phyloP scores from a whole-genome alignment of 257 asterid genomes.

The Galeopsis tetrahit region DNA sequence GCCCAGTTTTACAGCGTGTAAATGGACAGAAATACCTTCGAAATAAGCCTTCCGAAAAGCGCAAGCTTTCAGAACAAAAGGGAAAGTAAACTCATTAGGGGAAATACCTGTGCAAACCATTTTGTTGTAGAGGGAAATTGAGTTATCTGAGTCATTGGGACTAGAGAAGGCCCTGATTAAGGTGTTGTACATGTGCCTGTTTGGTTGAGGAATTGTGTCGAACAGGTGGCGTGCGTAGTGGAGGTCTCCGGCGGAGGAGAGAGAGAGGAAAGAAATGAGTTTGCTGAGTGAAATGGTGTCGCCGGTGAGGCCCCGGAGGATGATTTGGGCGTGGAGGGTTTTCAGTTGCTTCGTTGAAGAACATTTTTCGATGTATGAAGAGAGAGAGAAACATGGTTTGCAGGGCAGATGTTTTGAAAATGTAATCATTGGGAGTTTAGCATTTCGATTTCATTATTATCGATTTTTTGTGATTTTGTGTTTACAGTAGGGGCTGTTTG shows the following conservation, averaged over 20 bases:
- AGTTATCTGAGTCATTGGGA: slow-evolving; percentile 39
- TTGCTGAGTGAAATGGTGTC: slow-evolving; percentile 65
- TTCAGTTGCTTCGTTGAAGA: slow-evolving; percentile 57
- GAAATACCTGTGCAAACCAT: slow-evolving; percentile 37
- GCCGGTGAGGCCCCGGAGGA: slow-evolving; percentile 56
- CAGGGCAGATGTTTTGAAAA: not conserved
- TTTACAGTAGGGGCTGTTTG: too few species aligned
- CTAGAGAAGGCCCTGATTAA: slow-evolving; percentile 66
- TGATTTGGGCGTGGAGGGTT: slow-evolving; percentile 69
- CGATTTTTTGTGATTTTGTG: too few species aligned
- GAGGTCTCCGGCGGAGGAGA: slow-evolving; percentile 53
- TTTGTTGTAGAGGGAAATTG: slow-evolving; percentile 42
- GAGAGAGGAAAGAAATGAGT: slow-evolving; percentile 59
- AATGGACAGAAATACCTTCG: slow-evolving; percentile 61
- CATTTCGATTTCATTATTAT: too few species aligned
- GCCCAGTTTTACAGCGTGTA: slow-evolving; percentile 60
- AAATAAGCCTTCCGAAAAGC: slow-evolving; percentile 42
- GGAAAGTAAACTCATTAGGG: slow-evolving; percentile 72
- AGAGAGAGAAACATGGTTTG: slow-evolving; percentile 5
- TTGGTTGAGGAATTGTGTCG: slow-evolving; percentile 56
- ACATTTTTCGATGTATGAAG: slow-evolving; percentile 45
- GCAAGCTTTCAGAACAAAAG: slow-evolving; percentile 74
- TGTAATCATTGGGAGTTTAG: too few species aligned
- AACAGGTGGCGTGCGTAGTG: slow-evolving; percentile 63
- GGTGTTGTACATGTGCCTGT: slow-evolving; percentile 68